These are phyloP conservation scores for Nannochloris sp. DNA, from an alignment of 139 green algal genomes.

Conservation along the genomic window DNA sequence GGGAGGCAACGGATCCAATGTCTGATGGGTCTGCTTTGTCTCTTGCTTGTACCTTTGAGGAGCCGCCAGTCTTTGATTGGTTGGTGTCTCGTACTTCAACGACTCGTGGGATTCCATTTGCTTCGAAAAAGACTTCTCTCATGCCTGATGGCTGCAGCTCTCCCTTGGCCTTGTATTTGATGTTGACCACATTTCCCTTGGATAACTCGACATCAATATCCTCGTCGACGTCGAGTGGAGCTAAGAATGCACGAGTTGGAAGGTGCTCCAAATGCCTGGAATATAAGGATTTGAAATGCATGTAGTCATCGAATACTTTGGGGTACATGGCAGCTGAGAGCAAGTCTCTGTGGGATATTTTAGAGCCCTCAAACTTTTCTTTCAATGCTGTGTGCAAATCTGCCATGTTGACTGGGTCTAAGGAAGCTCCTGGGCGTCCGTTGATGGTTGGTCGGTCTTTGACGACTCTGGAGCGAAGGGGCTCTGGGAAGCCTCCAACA, in stretches of 20 bases:
- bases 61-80: neutral
- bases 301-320: slow-evolving; percentile 79
- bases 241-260: slow-evolving; percentile 78
- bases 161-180: slow-evolving; percentile 70
- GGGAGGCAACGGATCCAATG: slow-evolving; percentile 61
- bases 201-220: slow-evolving; percentile 65
- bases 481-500: slow-evolving; percentile 76
- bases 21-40: slow-evolving; percentile 44
- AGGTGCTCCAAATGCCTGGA: slow-evolving; percentile 63
- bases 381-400: slow-evolving; percentile 45
- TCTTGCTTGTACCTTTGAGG: slow-evolving; percentile 12
- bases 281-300: slow-evolving; percentile 42
- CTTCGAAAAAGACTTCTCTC: slow-evolving; percentile 74
- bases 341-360: slow-evolving; percentile 61
- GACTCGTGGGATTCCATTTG: slow-evolving; percentile 80
- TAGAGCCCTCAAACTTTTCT: slow-evolving; percentile 51
- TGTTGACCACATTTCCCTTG: slow-evolving; percentile 31
- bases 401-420: slow-evolving; percentile 55
- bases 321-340: slow-evolving; percentile 80
- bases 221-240: slow-evolving; percentile 77
- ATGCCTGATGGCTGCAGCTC: slow-evolving; percentile 64
- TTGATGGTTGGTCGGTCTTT: slow-evolving; percentile 56
- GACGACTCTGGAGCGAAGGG: slow-evolving; percentile 58
- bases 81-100: slow-evolving; percentile 63
- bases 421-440: slow-evolving; percentile 59